Conservation (phyloP, 140 eudicot species). For the Cichorium intybus region DNA sequence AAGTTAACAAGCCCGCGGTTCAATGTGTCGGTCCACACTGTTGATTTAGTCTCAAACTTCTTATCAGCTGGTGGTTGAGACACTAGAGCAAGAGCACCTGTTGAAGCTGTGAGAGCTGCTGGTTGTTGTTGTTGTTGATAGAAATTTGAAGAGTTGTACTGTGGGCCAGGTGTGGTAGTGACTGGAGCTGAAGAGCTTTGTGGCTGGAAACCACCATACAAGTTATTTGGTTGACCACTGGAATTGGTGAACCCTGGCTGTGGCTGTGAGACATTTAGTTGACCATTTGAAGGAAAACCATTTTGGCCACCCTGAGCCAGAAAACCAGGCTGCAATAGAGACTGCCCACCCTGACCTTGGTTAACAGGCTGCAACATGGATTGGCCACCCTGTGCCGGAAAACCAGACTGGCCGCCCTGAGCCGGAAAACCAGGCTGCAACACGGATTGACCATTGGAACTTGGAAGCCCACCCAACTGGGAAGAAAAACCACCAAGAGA, state of each 20-base stretch:
- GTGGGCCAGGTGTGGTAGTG: conserved; percentile 23
- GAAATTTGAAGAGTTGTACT: conserved; percentile 29
- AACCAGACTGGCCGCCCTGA: conserved; percentile 33
- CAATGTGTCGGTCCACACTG: conserved; percentile 95
- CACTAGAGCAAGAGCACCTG: conserved; percentile 56
- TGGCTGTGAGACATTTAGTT: conserved; percentile 15
- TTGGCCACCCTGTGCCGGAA: conserved; percentile 33
- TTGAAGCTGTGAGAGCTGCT: conserved; percentile 31
- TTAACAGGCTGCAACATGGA: conserved; percentile 22
- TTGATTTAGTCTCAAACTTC: conserved; percentile 88
- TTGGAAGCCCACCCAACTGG: not conserved
- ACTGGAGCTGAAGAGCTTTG: conserved; percentile 31
- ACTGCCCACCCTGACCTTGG: conserved; percentile 22
- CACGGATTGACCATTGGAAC: conserved; percentile 13
- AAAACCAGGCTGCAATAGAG: conserved; percentile 24
- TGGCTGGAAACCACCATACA: conserved; percentile 45
- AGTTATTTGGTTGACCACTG: conserved; percentile 34
- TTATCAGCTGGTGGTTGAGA: conserved; percentile 63
- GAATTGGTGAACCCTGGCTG: conserved; percentile 22
- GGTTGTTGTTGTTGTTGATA: conserved; percentile 32
- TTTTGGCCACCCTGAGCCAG: conserved; percentile 27
- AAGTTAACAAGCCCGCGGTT: conserved; percentile 93
- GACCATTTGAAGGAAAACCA: conserved; percentile 13
- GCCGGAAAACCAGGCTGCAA: conserved; percentile 24
- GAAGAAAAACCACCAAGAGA: conserved; percentile 8